Conservation (phyloP, 257 asterid genomes). For the Leonotis leonurus region DNA sequence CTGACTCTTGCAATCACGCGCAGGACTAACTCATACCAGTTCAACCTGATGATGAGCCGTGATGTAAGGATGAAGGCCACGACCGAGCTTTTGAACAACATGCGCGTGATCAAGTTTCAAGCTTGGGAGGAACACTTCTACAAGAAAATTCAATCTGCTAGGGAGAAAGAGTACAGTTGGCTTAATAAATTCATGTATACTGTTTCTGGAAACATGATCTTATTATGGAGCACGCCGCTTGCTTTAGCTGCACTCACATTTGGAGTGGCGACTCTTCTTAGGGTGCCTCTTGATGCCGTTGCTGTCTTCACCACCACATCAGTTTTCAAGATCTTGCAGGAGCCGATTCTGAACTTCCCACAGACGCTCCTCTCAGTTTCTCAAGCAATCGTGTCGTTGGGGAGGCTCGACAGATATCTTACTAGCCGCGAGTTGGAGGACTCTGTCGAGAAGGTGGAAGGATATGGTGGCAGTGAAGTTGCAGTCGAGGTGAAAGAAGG, state of each 20-base stretch:
- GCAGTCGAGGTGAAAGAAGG: constrained; percentile 50
- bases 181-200: constrained; percentile 41
- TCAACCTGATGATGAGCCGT: constrained; percentile 41
- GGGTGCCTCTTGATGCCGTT: constrained; percentile 35
- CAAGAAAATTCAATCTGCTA: constrained; percentile 31
- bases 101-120: constrained; percentile 70
- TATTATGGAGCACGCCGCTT: constrained; percentile 47
- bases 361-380: constrained; percentile 47
- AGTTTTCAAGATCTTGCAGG: constrained; percentile 54
- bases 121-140: constrained; percentile 76
- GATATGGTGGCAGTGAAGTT: constrained; percentile 24
- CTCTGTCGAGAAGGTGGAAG: constrained; percentile 40
- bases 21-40: constrained; percentile 36
- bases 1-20: constrained; percentile 23
- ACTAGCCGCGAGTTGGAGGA: constrained; percentile 41
- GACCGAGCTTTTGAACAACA: constrained; percentile 46
- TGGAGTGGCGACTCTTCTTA: constrained; percentile 28
- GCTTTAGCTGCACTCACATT: constrained; percentile 42
- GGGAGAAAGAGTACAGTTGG: constrained; percentile 47
- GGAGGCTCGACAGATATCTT: constrained; percentile 50
- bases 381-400: constrained; percentile 54
- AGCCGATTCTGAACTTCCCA: constrained; percentile 57
- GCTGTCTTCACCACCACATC: constrained; percentile 60
- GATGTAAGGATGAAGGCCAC: constrained; percentile 64
- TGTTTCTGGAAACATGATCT: constrained; percentile 24